These are phyloP conservation scores for Talaromyces piceae DNA, from an alignment of 2,329 filamentous ascomycete genomes.

Conservation along the genomic window DNA sequence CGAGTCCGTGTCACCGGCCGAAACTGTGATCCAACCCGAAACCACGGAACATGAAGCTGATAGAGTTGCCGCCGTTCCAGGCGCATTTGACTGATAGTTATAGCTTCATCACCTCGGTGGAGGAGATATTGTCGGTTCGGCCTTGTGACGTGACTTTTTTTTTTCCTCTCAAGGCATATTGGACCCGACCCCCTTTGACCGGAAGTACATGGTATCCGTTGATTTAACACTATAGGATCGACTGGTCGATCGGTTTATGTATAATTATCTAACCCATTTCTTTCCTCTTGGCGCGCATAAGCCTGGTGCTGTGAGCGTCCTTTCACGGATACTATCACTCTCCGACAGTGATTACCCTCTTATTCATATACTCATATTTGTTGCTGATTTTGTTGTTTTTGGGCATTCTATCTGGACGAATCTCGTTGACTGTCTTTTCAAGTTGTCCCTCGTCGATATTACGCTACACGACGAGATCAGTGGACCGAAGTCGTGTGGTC, in stretches of 20 bases:
- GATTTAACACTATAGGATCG: neutral
- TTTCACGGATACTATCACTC: neutral
- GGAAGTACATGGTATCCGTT: neutral
- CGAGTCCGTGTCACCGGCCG: neutral
- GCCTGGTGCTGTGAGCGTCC: neutral
- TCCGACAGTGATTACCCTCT: neutral
- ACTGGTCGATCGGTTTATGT: neutral
- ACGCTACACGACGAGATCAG: neutral
- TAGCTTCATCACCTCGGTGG: neutral
- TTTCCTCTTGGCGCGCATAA: neutral
- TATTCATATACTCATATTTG: neutral
- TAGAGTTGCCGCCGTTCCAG: slow-evolving; percentile 2
- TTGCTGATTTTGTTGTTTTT: neutral
- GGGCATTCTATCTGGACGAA: neutral
- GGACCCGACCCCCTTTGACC: neutral
- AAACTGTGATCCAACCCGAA: slow-evolving; percentile 1
- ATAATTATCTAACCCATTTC: neutral
- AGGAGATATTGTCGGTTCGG: neutral
- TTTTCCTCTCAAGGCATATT: neutral
- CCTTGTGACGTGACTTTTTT: neutral
- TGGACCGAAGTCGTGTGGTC: neutral
- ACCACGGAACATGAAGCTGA: neutral
- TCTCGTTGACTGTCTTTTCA: neutral
- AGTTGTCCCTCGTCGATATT: neutral
- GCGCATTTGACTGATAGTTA: slow-evolving; percentile 9